Base-by-base conservation (phyloP, 768 basidiomycete genomes). In the Trametes coccinea region DNA sequence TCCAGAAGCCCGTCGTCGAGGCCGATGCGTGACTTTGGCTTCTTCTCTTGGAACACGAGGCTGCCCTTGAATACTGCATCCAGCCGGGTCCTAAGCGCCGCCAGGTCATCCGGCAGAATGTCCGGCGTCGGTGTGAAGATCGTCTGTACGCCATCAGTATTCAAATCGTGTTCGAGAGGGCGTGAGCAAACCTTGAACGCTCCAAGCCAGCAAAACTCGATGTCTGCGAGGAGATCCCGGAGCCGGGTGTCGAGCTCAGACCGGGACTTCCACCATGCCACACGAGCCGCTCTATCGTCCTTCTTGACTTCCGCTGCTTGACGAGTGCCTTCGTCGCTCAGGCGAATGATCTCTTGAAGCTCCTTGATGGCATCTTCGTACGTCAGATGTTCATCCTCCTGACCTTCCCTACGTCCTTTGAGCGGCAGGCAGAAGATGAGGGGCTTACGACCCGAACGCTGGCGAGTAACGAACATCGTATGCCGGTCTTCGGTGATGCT, bases 151-250 rank as follows among this genome's bases (percentile, higher is more conserved):
- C 50, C 47, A 51, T 45, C 17, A 13, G 29, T 52, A 2, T 31
- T 5, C 11, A 10, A 2, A 49, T 14, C 16, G 11, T 37, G 34
- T 8, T 60, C 29, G 16, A 31, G 22, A 31, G 33, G 22, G 22
- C 22, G 22, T 22, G 33, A 14, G 68, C 79, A 37, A 52, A 95
- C 95, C 86, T 98, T 98, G 84, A 97, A 98, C 22, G 90, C 94
- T 1, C 97, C 96, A 2, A 99, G 80, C 97, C 97, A 98, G 70
- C 91, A 94, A 67, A 92, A 95, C 72, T 98, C 97, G 46, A 99
- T 87, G 64, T 88, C 93, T 64, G 85, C 84, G 37, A 97, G 72
- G 5, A 99, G 74, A 33, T 85, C 84, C 59, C 84, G 79, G 69
- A 99, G 71, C 27, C 93, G 82, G 49, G 77, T 78, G 69, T 98